Conservation (phyloP, 331 rosid genomes). For the Dryas integrifolia region DNA sequence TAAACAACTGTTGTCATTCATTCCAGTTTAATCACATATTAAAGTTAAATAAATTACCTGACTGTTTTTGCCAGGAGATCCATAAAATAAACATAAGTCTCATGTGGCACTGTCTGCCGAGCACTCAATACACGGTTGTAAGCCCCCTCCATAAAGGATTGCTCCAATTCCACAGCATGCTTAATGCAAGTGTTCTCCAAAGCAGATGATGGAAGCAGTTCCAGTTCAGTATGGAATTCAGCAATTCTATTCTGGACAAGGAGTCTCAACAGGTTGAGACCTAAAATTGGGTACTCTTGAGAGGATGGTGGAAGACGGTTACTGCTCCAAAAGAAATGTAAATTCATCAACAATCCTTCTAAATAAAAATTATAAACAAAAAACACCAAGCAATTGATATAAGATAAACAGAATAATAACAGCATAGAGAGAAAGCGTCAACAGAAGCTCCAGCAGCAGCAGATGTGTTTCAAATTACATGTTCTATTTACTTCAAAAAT, state of each 20-base stretch:
- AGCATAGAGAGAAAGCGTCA: background rate
- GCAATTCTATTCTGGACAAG: constrained; percentile 98
- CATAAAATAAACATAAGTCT: constrained; percentile 86
- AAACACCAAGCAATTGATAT: background rate
- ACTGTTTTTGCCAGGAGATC: constrained; percentile 97
- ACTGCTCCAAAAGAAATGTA: constrained; percentile 44
- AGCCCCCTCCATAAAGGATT: constrained; percentile 99
- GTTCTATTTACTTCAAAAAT: background rate
- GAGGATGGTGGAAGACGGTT: constrained; percentile 72
- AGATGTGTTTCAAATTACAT: no score
- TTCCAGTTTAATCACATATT: background rate
- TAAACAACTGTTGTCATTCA: background rate
- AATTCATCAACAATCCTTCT: constrained; percentile 3
- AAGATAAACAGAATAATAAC: background rate
- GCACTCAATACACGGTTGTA: constrained; percentile 95
- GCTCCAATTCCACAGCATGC: constrained; percentile 98
- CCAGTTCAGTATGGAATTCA: constrained; percentile 96
- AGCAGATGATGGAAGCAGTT: constrained; percentile 80
- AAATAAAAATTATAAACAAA: background rate
- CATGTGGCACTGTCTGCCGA: constrained; percentile 85
- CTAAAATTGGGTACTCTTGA: constrained; percentile 87
- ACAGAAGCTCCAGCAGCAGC: background rate
- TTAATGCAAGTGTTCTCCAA: constrained; percentile 88
- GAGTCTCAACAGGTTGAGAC: constrained; percentile 92
- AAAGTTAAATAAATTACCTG: constrained; percentile 47